phyloP scores from a whole-genome alignment of 2,329 filamentous ascomycete genomes.

The Phyllosticta paracitricarpa region DNA sequence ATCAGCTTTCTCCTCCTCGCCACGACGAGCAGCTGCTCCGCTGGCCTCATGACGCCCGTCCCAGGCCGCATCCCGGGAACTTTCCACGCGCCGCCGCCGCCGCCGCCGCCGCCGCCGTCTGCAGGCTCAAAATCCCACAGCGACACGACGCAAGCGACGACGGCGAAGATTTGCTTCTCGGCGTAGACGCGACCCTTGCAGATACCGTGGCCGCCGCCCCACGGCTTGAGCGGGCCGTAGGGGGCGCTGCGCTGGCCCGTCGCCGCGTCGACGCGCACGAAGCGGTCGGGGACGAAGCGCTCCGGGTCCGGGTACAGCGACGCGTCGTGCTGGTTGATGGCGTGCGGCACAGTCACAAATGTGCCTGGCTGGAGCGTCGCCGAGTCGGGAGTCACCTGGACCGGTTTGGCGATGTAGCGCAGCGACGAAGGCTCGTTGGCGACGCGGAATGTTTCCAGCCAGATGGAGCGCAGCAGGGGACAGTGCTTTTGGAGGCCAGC shows the following conservation, averaged over 20 bases:
- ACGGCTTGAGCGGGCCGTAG: slow-evolving; percentile 12
- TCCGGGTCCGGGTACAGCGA: slow-evolving; percentile 7
- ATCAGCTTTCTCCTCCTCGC: background rate
- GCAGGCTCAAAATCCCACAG: slow-evolving; percentile 47
- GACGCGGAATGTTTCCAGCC: slow-evolving; percentile 27
- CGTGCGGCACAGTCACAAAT: slow-evolving; percentile 4
- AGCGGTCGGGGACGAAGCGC: slow-evolving; percentile 10
- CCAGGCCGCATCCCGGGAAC: slow-evolving; percentile 10
- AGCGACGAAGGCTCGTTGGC: slow-evolving; percentile 15
- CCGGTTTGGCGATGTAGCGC: slow-evolving; percentile 17
- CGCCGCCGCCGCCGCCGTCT: slow-evolving; percentile 20
- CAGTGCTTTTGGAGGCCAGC: slow-evolving; percentile 15
- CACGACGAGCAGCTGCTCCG: background rate
- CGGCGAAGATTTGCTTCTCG: slow-evolving; percentile 40
- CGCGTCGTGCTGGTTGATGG: slow-evolving; percentile 4
- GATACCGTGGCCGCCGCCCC: slow-evolving; percentile 34
- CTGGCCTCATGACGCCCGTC: slow-evolving; percentile 10
- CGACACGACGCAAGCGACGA: slow-evolving; percentile 42
- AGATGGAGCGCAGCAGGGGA: slow-evolving; percentile 27
- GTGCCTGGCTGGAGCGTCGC: background rate
- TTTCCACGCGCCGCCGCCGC: slow-evolving; percentile 13
- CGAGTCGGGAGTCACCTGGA: slow-evolving; percentile 25
- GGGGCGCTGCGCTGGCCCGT: slow-evolving; percentile 8
- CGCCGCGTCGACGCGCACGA: slow-evolving; percentile 8
- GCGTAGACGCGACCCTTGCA: slow-evolving; percentile 43